These are phyloP conservation scores for Penstemon barbatus DNA, from an alignment of 257 asterid genomes.

Conservation along the genomic window DNA sequence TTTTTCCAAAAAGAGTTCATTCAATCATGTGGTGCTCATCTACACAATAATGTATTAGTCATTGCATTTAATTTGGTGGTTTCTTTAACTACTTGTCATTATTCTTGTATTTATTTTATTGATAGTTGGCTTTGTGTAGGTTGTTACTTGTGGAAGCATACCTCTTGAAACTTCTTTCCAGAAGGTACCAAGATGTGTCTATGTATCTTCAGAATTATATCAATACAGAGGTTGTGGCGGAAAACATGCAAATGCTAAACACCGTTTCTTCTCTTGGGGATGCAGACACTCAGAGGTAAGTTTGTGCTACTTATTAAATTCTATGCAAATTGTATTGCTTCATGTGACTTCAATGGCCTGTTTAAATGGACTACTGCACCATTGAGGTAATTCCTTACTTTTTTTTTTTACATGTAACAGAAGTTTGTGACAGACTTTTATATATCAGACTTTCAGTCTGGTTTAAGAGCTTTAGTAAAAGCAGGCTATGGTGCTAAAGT, in stretches of 20 bases:
- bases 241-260: conserved; percentile 62
- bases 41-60: neutral
- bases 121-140: conserved; percentile 42
- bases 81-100: conserved; percentile 20
- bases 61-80: neutral
- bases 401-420: conserved; percentile 39
- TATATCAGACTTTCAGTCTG: conserved; percentile 84
- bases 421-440: conserved; percentile 70
- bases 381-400: conserved; percentile 9
- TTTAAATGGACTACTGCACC: conserved; percentile 12
- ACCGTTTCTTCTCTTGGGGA: conserved; percentile 84
- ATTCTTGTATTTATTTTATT: conserved; percentile 10
- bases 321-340: neutral
- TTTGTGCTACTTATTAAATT: conserved; percentile 18
- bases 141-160: conserved; percentile 96
- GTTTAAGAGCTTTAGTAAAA: conserved; percentile 82
- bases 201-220: conserved; percentile 75
- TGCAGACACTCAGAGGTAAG: conserved; percentile 90
- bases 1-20: too few relatives aligned
- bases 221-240: conserved; percentile 83
- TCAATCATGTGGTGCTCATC: neutral
- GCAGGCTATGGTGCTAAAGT: conserved; percentile 86
- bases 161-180: conserved; percentile 96
- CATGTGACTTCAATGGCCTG: neutral
- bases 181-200: conserved; percentile 78